These are phyloP conservation scores for Heterobasidion occidentale DNA, from an alignment of 1,284 basidiomycete genomes.

Conservation along the genomic window DNA sequence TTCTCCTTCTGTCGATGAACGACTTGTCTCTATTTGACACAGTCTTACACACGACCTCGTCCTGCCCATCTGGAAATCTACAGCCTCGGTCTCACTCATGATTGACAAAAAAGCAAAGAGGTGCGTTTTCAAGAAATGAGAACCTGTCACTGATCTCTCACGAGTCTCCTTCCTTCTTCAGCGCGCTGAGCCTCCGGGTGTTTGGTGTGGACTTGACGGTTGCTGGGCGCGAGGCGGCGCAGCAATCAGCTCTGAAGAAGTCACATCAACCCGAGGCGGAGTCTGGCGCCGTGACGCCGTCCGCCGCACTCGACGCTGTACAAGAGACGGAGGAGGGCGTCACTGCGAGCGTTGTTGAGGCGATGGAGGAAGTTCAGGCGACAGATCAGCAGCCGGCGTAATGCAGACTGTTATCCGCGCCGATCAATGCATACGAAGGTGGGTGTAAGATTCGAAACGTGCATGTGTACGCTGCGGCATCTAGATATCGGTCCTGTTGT, in stretches of 20 bases:
- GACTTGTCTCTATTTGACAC: not conserved
- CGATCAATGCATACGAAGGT: too few relatives aligned
- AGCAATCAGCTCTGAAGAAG: not conserved
- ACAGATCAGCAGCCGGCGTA: too few relatives aligned
- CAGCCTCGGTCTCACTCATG: conserved; percentile 80
- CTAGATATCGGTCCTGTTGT: too few relatives aligned
- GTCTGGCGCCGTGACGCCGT: not conserved
- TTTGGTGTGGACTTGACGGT: conserved; percentile 70
- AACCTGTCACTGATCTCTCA: not conserved
- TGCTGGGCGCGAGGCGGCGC: conserved; percentile 31
- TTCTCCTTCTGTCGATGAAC: not conserved
- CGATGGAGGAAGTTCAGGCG: too few relatives aligned
- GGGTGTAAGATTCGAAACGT: too few relatives aligned
- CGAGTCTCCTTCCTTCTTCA: conserved; percentile 14
- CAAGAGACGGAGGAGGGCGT: not conserved
- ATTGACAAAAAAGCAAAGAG: conserved; percentile 93
- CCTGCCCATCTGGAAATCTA: conserved; percentile 89
- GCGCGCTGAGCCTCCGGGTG: conserved; percentile 74
- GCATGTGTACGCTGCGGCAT: too few relatives aligned
- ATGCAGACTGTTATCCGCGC: too few relatives aligned
- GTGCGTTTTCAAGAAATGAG: conserved; percentile 28
- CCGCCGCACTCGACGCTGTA: not conserved
- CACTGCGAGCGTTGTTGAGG: not conserved
- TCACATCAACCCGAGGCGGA: not conserved
- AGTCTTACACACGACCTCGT: conserved; percentile 72